Conservation (phyloP, 2,329 filamentous ascomycete species). For the Parastagonospora avenae region DNA sequence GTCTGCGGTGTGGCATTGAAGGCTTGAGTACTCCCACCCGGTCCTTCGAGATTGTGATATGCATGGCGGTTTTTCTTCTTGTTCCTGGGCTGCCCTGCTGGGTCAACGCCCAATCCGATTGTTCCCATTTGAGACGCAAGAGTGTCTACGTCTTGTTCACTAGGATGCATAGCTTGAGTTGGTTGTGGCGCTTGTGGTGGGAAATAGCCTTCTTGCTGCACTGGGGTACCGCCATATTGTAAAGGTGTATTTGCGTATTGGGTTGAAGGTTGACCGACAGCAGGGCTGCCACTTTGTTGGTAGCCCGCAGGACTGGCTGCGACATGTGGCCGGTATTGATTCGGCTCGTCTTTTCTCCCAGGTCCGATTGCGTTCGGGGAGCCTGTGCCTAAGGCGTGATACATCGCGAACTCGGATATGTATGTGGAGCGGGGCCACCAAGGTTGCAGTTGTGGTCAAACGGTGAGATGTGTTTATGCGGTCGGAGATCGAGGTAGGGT, state of each 20-base stretch:
- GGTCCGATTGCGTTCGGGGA: constrained; percentile 36
- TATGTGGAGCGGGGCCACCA: constrained; percentile 31
- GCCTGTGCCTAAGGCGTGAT: constrained; percentile 42
- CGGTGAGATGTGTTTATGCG: constrained; percentile 11
- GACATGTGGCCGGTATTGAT: constrained; percentile 48
- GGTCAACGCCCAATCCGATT: constrained; percentile 39
- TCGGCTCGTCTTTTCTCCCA: constrained; percentile 35
- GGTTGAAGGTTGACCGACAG: constrained; percentile 33
- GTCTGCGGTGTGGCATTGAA: constrained; percentile 71
- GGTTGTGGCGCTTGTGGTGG: constrained; percentile 41
- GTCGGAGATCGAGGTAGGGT: constrained; percentile 19
- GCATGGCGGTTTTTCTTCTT: constrained; percentile 97
- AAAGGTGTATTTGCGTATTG: constrained; percentile 38
- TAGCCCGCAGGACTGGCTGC: constrained; percentile 52
- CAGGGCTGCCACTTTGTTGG: constrained; percentile 47
- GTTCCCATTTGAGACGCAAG: constrained; percentile 35
- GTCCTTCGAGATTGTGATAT: constrained; percentile 82
- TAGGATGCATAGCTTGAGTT: constrained; percentile 23
- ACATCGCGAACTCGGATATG: constrained; percentile 47
- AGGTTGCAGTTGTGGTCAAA: constrained; percentile 13
- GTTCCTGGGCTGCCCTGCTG: constrained; percentile 55
- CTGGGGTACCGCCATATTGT: constrained; percentile 29
- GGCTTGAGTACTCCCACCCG: constrained; percentile 67
- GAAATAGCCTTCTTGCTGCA: constrained; percentile 50
- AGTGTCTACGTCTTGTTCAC: constrained; percentile 41